Evolutionary conservation across 2,329 filamentous ascomycete genomes (phyloP).

Genomic region (Monilinia polystroma): DNA sequence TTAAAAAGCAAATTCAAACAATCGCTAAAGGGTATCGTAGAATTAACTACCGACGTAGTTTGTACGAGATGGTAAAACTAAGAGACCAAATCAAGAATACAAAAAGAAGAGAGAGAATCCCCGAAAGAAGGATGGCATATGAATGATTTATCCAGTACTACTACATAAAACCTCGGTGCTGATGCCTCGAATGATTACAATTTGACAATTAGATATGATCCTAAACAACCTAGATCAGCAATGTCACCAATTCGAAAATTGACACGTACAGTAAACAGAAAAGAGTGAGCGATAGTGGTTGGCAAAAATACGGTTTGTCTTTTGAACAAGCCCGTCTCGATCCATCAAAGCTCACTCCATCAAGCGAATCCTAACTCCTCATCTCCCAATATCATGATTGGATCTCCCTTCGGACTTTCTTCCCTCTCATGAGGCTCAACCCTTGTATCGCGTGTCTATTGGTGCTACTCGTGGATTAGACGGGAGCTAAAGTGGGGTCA

Average conservation of each 20-base stretch:
- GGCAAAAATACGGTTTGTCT: background rate
- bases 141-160: background rate
- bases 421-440: background rate
- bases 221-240: background rate
- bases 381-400: background rate
- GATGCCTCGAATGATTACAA: background rate
- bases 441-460: conserved; percentile 10
- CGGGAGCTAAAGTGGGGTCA: background rate
- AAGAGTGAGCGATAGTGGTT: background rate
- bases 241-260: background rate
- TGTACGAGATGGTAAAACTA: background rate
- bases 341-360: background rate
- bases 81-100: background rate
- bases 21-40: background rate
- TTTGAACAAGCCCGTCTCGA: background rate
- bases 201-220: background rate
- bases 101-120: background rate
- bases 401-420: background rate
- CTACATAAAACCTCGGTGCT: background rate
- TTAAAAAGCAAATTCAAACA: background rate
- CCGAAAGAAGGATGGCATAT: background rate
- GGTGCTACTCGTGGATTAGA: background rate
- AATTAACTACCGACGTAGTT: conserved; percentile 5
- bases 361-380: background rate
- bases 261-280: background rate